Percentiles rank a stretch among this genome's conserved stretches.
These are phyloP conservation scores for Epicoccum nigrum DNA, from an alignment of 2,329 filamentous ascomycete species.

Conservation along the genomic window DNA sequence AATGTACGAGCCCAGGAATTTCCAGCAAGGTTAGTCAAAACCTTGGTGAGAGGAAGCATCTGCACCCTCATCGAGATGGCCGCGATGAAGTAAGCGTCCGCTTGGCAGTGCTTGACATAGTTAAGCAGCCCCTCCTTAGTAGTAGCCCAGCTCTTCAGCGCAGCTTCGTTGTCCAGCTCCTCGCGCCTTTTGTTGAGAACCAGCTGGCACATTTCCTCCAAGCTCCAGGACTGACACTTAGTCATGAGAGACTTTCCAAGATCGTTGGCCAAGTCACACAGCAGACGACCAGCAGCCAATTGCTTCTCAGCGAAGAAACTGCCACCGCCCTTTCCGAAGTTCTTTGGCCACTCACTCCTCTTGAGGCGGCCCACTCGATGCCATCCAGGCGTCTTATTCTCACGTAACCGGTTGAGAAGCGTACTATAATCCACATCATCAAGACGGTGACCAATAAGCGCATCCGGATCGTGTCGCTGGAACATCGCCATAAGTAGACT, in stretches of 20 bases:
- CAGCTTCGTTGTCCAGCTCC: slow-evolving; percentile 87
- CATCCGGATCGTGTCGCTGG: slow-evolving; percentile 87
- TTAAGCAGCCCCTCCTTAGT: slow-evolving; percentile 88
- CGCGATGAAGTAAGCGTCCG: slow-evolving; percentile 94
- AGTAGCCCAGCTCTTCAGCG: slow-evolving; percentile 83
- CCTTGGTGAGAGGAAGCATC: slow-evolving; percentile 90
- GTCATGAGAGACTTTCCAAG: slow-evolving; percentile 96
- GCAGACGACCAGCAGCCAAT: slow-evolving; percentile 82
- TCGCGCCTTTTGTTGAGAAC: slow-evolving; percentile 79
- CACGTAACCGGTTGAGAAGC: slow-evolving; percentile 81
- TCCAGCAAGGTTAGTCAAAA: slow-evolving; percentile 92
- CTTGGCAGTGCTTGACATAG: slow-evolving; percentile 91
- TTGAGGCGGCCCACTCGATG: slow-evolving; percentile 88
- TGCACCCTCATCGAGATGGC: slow-evolving; percentile 88
- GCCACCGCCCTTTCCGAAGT: slow-evolving; percentile 82
- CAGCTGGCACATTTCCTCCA: slow-evolving; percentile 95
- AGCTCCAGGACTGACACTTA: slow-evolving; percentile 96
- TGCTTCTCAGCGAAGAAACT: slow-evolving; percentile 94
- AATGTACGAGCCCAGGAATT: slow-evolving; percentile 98
- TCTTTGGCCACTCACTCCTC: slow-evolving; percentile 83
- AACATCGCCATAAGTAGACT: slow-evolving; percentile 89
- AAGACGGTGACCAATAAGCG: slow-evolving; percentile 91
- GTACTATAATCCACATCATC: slow-evolving; percentile 97
- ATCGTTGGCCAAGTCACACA: slow-evolving; percentile 95
- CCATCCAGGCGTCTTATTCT: slow-evolving; percentile 93